These are phyloP conservation scores for Neovahlkampfia damariscottae DNA, from an alignment of 78 protist species.

Conservation along the genomic window DNA sequence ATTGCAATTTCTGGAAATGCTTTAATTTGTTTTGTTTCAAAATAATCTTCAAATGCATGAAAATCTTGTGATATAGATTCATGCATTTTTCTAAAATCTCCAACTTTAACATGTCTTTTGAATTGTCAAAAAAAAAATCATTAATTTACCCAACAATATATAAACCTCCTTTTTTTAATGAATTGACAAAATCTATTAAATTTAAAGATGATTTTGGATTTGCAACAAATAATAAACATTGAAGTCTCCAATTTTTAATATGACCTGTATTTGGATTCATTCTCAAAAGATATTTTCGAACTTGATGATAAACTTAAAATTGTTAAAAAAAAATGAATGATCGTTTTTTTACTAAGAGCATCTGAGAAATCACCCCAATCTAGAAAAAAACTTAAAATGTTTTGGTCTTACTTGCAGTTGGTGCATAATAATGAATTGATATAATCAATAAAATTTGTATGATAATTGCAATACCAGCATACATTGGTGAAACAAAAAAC, in stretches of 20 bases:
- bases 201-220: neutral
- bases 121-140: neutral
- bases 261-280: conserved; percentile 22
- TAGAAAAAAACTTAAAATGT: too few relatives aligned
- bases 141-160: neutral
- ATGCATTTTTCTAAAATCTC: too few relatives aligned
- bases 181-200: conserved; percentile 30
- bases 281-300: conserved; percentile 37
- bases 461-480: too few relatives aligned
- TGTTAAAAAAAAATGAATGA: too few relatives aligned
- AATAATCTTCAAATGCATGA: too few relatives aligned
- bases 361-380: conserved; percentile 59
- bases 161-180: conserved; percentile 59
- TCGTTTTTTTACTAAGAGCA: too few relatives aligned
- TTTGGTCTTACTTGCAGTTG: too few relatives aligned
- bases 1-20: conserved; percentile 22
- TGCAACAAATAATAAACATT: neutral
- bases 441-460: too few relatives aligned
- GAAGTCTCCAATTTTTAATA: conserved; percentile 47
- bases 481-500: too few relatives aligned
- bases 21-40: neutral
- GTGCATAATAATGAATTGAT: too few relatives aligned
- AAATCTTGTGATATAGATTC: too few relatives aligned
- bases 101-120: neutral
- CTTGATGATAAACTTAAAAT: conserved; percentile 53